Percentiles rank a stretch among this genome's conserved stretches.
Conservation (phyloP, 306 rosid species). For the Comarum palustre region DNA sequence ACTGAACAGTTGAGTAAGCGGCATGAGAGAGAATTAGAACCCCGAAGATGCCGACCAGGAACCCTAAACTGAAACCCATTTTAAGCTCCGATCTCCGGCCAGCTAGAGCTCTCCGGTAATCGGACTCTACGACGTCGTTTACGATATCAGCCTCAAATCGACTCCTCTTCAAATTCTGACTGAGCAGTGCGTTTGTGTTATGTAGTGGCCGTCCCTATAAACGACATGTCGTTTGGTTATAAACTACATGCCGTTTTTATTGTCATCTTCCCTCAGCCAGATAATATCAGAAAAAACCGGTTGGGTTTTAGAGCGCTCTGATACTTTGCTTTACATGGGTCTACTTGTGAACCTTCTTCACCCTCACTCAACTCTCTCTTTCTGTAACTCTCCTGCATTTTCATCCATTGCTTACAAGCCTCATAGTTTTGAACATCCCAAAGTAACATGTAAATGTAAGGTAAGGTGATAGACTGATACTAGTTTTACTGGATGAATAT, state of each 20-base stretch:
- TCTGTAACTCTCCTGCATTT: not conserved
- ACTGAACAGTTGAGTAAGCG: constrained; percentile 69
- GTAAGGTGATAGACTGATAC: not conserved
- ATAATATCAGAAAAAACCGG: not conserved
- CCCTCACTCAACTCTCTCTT: not conserved
- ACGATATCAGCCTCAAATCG: not conserved
- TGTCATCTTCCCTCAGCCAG: constrained; percentile 10
- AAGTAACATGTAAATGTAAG: constrained; percentile 5
- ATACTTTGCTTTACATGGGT: not conserved
- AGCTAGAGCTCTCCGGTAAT: constrained; percentile 15
- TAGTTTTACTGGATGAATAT: not conserved
- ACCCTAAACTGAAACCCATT: constrained; percentile 29
- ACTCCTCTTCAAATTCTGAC: not conserved
- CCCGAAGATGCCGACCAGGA: constrained; percentile 58
- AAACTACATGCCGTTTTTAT: not conserved
- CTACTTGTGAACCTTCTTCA: constrained; percentile 3
- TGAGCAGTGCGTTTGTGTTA: not conserved
- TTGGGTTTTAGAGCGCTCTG: constrained; percentile 4
- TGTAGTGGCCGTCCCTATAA: not conserved
- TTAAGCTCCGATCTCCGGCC: constrained; percentile 25
- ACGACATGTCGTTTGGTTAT: not conserved
- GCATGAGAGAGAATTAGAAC: constrained; percentile 60
- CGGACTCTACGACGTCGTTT: constrained; percentile 15
- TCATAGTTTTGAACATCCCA: not conserved
- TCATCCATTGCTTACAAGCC: not conserved